Conservation (phyloP, 257 asterid species). For the Solanum infundibuliforme region DNA sequence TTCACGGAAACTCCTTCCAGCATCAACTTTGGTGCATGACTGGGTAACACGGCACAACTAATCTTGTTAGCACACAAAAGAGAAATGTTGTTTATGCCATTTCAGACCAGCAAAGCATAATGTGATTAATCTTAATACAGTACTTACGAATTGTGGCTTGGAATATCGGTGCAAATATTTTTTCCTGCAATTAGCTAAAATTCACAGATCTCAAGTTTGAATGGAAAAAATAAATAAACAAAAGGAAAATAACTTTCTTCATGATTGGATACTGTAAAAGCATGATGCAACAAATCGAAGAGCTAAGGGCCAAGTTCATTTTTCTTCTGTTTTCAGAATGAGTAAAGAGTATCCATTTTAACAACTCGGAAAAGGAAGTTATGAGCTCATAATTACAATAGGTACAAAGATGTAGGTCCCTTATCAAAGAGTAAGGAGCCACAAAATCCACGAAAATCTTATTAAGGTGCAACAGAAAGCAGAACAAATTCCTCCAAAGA, state of each 20-base stretch:
- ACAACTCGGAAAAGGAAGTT: neutral
- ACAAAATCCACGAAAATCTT: neutral
- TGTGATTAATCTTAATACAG: neutral
- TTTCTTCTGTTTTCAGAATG: neutral
- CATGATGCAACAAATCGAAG: neutral
- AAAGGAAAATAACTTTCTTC: neutral
- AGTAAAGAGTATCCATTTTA: neutral
- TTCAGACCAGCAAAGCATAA: slow-evolving; percentile 1
- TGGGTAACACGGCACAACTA: slow-evolving; percentile 16
- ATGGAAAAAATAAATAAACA: neutral
- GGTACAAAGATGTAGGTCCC: neutral
- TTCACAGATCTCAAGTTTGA: neutral
- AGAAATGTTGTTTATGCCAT: neutral
- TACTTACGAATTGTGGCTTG: slow-evolving; percentile 59
- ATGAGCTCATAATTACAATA: neutral
- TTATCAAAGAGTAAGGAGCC: neutral
- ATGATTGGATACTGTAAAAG: neutral
- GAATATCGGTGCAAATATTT: slow-evolving; percentile 65
- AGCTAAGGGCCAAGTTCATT: neutral
- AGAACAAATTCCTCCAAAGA: neutral
- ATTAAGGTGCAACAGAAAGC: neutral
- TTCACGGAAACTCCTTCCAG: slow-evolving; percentile 51
- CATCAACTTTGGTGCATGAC: slow-evolving; percentile 62
- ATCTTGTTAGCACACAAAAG: slow-evolving; percentile 4
- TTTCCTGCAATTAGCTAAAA: slow-evolving; percentile 61